phyloP scores from a whole-genome alignment of 2,329 filamentous ascomycete genomes.

The Cercospora brassicicola region DNA sequence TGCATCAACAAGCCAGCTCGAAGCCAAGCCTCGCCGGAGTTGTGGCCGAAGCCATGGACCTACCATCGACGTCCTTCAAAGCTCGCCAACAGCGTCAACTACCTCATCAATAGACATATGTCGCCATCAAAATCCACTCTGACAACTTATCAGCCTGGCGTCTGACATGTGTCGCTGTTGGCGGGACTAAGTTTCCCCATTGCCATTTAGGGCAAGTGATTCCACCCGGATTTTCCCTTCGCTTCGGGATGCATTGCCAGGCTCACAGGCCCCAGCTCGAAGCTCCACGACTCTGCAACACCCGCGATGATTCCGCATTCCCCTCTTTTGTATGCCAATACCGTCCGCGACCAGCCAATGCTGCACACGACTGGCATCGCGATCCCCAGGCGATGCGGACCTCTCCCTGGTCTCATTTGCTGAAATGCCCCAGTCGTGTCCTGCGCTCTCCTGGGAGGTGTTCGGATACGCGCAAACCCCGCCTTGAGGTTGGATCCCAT shows the following conservation, averaged over 20 bases:
- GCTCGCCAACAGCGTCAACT: neutral
- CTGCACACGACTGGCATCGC: neutral
- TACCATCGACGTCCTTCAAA: neutral
- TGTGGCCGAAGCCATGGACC: neutral
- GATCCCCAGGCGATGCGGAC: constrained; percentile 3
- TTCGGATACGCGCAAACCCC: neutral
- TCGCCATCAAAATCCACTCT: neutral
- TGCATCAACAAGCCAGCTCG: neutral
- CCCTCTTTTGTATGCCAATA: constrained; percentile 13
- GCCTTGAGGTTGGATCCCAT: neutral
- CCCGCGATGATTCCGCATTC: constrained; percentile 15
- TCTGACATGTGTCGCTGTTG: neutral
- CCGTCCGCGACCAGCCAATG: neutral
- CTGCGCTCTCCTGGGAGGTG: neutral
- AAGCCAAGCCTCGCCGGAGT: neutral
- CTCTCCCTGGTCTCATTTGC: constrained; percentile 1
- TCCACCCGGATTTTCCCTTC: constrained; percentile 12
- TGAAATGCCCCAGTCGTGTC: neutral
- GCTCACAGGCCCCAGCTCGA: neutral
- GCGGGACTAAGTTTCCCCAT: neutral
- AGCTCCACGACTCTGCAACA: neutral
- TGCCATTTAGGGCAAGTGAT: neutral
- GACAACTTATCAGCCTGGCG: neutral
- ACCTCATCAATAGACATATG: neutral
- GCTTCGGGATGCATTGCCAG: constrained; percentile 4